These are phyloP conservation scores for Paracoccidioides lutzii DNA, from an alignment of 2,329 filamentous ascomycete genomes.

Conservation along the genomic window DNA sequence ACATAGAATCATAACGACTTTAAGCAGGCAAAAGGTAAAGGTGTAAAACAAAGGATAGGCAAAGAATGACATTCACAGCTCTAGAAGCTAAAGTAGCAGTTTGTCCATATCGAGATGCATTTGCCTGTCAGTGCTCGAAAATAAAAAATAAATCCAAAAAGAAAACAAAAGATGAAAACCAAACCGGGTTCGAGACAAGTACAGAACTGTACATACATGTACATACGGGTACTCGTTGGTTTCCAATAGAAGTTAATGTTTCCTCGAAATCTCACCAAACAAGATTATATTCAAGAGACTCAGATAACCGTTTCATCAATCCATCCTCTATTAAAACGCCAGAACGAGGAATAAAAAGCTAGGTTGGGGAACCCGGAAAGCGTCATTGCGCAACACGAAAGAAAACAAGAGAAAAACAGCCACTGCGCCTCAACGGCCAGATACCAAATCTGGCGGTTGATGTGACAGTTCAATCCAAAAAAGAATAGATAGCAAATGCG, in stretches of 20 bases:
- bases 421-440: conserved; percentile 1
- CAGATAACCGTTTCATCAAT: neutral
- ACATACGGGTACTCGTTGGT: too few species aligned
- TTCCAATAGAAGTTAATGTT: neutral
- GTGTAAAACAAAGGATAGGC: neutral
- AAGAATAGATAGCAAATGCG: conserved; percentile 1
- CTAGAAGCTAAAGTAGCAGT: neutral
- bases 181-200: neutral
- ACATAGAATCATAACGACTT: neutral
- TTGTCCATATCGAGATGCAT: too few species aligned
- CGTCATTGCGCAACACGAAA: neutral
- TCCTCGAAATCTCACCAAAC: neutral
- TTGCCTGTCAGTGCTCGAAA: too few species aligned
- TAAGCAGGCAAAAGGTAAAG: neutral
- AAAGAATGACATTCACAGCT: neutral
- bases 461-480: conserved; percentile 8
- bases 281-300: neutral
- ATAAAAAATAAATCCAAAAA: neutral
- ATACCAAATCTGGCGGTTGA: conserved; percentile 8
- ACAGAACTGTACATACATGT: too few species aligned
- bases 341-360: neutral
- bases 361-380: neutral
- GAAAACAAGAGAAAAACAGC: too few species aligned
- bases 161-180: neutral
- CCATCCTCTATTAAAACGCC: conserved; percentile 12